A percentile compares a stretch with the other conserved stretches of the same genome.
phyloP scores from a whole-genome alignment of 2,329 filamentous ascomycete genomes.

The Alternaria conjuncta region DNA sequence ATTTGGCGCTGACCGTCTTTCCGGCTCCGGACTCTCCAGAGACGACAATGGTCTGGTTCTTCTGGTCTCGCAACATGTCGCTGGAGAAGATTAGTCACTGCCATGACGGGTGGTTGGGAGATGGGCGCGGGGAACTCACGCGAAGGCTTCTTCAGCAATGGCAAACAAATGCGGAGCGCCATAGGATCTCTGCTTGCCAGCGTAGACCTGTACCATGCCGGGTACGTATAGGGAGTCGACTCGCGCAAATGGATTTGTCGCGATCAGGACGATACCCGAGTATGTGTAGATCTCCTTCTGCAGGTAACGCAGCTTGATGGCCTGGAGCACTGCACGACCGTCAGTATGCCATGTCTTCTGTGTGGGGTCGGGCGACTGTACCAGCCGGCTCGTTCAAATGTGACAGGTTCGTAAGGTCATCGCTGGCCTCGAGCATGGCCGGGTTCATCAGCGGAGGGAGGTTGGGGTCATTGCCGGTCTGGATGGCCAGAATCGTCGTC shows the following conservation, averaged over 20 bases:
- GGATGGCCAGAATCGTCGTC: conserved; percentile 76
- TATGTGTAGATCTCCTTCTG: conserved; percentile 99
- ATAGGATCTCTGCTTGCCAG: conserved; percentile 93
- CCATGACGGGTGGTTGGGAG: neutral
- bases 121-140: conserved; percentile 62
- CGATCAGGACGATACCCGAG: conserved; percentile 97
- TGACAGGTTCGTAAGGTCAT: conserved; percentile 95
- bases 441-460: conserved; percentile 97
- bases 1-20: conserved; percentile 99
- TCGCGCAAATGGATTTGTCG: conserved; percentile 95
- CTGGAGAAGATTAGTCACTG: conserved; percentile 54
- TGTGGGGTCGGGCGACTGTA: conserved; percentile 53
- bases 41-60: conserved; percentile 99
- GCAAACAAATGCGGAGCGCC: conserved; percentile 98
- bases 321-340: conserved; percentile 78
- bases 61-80: conserved; percentile 94
- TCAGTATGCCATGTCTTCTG: conserved; percentile 29
- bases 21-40: conserved; percentile 98
- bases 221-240: conserved; percentile 98
- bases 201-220: conserved; percentile 99
- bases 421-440: conserved; percentile 95
- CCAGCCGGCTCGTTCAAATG: conserved; percentile 98
- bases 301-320: conserved; percentile 93
- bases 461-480: conserved; percentile 75
- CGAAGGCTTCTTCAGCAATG: conserved; percentile 98